A percentile compares a stretch with the other conserved stretches of the same genome.
Conservation (phyloP, 176 grass and related monocot genomes). For the Cenchrus purpureus region DNA sequence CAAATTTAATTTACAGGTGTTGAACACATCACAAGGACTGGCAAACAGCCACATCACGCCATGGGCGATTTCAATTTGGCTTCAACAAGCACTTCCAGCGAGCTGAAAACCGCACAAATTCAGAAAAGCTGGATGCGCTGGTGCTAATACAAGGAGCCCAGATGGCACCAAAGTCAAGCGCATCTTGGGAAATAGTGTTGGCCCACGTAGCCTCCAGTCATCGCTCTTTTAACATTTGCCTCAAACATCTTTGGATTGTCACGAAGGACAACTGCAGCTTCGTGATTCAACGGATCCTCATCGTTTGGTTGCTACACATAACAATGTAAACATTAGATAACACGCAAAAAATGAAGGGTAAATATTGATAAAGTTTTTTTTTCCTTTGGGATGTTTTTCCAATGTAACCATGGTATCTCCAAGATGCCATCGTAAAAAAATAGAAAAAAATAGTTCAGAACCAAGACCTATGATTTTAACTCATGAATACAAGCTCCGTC, state of each 20-base stretch:
- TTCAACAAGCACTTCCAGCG: slow-evolving; percentile 2
- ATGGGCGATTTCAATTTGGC: not conserved
- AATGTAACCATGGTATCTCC: slow-evolving; percentile 4
- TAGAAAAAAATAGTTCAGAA: not conserved
- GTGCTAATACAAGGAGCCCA: not conserved
- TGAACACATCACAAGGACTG: slow-evolving; percentile 6
- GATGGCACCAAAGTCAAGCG: slow-evolving; percentile 41
- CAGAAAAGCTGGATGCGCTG: not conserved
- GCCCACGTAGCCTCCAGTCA: slow-evolving; percentile 68
- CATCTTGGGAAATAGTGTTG: slow-evolving; percentile 70
- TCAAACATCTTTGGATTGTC: slow-evolving; percentile 79
- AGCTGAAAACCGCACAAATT: slow-evolving; percentile 12
- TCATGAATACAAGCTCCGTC: not conserved
- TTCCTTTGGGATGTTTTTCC: slow-evolving; percentile 4
- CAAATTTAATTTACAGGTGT: slow-evolving; percentile 21
- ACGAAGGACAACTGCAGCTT: slow-evolving; percentile 69
- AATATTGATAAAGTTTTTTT: not conserved
- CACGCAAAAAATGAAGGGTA: not conserved
- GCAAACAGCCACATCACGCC: slow-evolving; percentile 3
- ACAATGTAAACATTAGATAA: slow-evolving; percentile 23
- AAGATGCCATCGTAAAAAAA: not conserved
- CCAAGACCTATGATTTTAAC: not conserved
- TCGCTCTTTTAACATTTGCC: slow-evolving; percentile 66
- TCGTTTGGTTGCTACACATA: slow-evolving; percentile 71
- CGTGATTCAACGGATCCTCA: slow-evolving; percentile 81